A percentile compares a stretch with the other conserved stretches of the same genome.
Conservation (phyloP, 2,329 filamentous ascomycete species). For the Verticillium nubilum region DNA sequence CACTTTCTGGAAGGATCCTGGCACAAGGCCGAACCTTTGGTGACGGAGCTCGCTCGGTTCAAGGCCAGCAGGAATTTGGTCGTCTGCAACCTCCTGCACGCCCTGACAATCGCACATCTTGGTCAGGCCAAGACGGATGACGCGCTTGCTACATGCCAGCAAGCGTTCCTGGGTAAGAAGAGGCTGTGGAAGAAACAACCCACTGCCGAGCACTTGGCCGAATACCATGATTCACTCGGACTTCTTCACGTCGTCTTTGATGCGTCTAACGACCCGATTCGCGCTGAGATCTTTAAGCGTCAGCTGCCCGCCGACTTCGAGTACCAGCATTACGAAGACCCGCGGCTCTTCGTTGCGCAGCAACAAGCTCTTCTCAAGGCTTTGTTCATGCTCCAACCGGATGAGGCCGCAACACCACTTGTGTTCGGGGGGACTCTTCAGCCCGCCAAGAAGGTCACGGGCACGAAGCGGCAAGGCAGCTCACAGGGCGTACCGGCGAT, state of each 20-base stretch:
- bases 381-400: not conserved
- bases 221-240: slow-evolving; percentile 15
- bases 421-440: not conserved
- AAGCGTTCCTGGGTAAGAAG: slow-evolving; percentile 12
- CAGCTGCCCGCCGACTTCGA: slow-evolving; percentile 4
- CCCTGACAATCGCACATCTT: slow-evolving; percentile 15
- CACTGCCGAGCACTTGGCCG: slow-evolving; percentile 1
- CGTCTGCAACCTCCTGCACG: slow-evolving; percentile 17
- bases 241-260: slow-evolving; percentile 18
- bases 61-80: slow-evolving; percentile 10
- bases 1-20: slow-evolving; percentile 16
- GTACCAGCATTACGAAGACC: not conserved
- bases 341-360: not conserved
- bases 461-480: not conserved
- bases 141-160: slow-evolving; percentile 14
- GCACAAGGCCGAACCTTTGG: slow-evolving; percentile 14
- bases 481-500: not conserved
- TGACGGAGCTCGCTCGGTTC: slow-evolving; percentile 7
- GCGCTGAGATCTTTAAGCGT: slow-evolving; percentile 16
- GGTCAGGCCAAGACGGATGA: slow-evolving; percentile 15
- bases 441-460: not conserved
- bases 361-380: not conserved
- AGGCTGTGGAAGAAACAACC: slow-evolving; percentile 11
- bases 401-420: not conserved
- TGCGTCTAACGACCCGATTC: slow-evolving; percentile 15